Conservation (phyloP, 495 filamentous ascomycete genomes). For the Penicillium coprophilum region DNA sequence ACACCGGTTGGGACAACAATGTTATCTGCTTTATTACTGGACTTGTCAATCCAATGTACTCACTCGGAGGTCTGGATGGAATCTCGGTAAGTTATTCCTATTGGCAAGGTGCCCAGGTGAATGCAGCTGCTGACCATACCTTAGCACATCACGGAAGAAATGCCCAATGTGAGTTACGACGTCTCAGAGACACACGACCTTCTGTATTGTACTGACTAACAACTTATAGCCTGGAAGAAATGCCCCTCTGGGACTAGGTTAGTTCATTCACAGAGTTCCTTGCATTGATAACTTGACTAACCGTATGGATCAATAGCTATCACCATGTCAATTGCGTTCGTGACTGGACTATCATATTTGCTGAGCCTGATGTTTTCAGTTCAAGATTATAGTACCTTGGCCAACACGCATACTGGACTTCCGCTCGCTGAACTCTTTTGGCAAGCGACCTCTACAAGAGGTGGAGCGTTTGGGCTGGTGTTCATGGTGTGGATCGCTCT, state of each 20-base stretch:
- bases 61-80: slow-evolving; percentile 69
- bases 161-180: slow-evolving; percentile 55
- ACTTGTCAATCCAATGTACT: slow-evolving; percentile 74
- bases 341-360: slow-evolving; percentile 43
- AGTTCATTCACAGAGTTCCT: not conserved
- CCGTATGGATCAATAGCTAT: slow-evolving; percentile 24
- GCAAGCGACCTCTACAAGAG: slow-evolving; percentile 65
- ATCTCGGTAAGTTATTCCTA: slow-evolving; percentile 33
- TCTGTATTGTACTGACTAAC: slow-evolving; percentile 5
- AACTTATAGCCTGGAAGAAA: slow-evolving; percentile 28
- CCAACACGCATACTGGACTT: slow-evolving; percentile 52
- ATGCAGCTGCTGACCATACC: not conserved
- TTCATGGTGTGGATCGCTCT: slow-evolving; percentile 61
- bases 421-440: slow-evolving; percentile 71
- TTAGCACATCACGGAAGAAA: slow-evolving; percentile 75
- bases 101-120: not conserved
- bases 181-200: not conserved
- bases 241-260: slow-evolving; percentile 35
- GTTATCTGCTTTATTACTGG: slow-evolving; percentile 76
- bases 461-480: slow-evolving; percentile 54
- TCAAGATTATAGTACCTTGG: slow-evolving; percentile 38
- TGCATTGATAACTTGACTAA: not conserved
- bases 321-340: slow-evolving; percentile 45
- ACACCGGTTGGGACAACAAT: slow-evolving; percentile 63
- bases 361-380: slow-evolving; percentile 49